Percentiles rank a stretch among this genome's conserved stretches.
Conservation (phyloP, 148 eudicot genomes). For the Talinum fruticosum region DNA sequence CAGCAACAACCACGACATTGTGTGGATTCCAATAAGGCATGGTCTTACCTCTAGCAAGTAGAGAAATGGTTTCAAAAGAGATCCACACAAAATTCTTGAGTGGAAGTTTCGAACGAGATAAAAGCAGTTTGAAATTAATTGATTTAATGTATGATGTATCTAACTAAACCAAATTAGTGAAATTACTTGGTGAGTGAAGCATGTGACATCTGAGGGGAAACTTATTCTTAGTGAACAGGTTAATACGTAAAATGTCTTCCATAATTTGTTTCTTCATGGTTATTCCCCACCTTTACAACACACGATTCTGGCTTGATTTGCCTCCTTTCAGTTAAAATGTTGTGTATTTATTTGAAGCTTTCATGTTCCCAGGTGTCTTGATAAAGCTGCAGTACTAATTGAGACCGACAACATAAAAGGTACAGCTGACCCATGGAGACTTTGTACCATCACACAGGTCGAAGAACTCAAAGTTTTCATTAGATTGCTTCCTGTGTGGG, state of each 20-base stretch:
- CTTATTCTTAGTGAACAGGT: background rate
- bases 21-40: background rate
- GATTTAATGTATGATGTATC: too few species aligned
- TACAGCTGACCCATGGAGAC: slow-evolving; percentile 45
- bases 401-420: slow-evolving; percentile 36
- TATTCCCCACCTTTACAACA: background rate
- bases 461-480: slow-evolving; percentile 59
- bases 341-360: background rate
- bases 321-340: background rate
- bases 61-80: background rate
- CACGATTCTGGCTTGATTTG: background rate
- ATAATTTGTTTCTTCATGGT: background rate
- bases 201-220: background rate
- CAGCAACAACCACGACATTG: background rate
- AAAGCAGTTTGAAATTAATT: background rate
- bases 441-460: slow-evolving; percentile 67
- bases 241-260: background rate
- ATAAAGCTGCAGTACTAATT: slow-evolving; percentile 54
- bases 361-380: slow-evolving; percentile 40
- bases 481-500: slow-evolving; percentile 61
- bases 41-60: background rate
- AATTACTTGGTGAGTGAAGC: background rate
- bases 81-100: background rate
- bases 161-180: too few species aligned
- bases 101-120: background rate